These are phyloP conservation scores for Mortierella claussenii DNA, from an alignment of 192 early-diverging fungal genomes.

Conservation along the genomic window DNA sequence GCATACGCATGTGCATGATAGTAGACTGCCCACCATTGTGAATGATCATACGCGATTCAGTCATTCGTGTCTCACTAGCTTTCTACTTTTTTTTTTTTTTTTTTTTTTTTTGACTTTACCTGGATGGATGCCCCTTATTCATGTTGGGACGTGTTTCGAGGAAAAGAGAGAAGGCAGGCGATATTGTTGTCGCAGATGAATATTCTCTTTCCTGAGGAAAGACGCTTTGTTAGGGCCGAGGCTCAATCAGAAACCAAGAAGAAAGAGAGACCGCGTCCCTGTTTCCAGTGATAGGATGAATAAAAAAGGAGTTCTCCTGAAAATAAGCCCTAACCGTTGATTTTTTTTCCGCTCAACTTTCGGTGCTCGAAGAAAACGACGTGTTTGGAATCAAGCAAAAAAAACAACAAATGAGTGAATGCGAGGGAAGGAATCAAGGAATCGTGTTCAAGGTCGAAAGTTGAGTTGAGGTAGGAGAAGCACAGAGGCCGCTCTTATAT, in stretches of 20 bases:
- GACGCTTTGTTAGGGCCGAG: too few species aligned
- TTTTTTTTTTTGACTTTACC: background rate
- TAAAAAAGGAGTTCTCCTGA: background rate
- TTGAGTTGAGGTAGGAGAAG: background rate
- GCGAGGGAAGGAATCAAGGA: background rate
- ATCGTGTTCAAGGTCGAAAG: background rate
- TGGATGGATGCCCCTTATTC: constrained; percentile 14
- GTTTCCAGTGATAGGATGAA: background rate
- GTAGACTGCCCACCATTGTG: too few species aligned
- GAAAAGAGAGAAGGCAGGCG: background rate
- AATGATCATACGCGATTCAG: background rate
- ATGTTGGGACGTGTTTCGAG: too few species aligned
- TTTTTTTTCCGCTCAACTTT: background rate
- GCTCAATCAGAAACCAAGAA: background rate
- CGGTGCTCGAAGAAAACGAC: background rate
- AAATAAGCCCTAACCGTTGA: background rate
- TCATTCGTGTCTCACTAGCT: background rate
- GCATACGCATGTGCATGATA: background rate
- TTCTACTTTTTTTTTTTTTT: background rate
- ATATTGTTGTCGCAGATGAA: background rate
- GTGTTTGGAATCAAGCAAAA: background rate
- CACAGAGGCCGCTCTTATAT: too few species aligned
- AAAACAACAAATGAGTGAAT: background rate
- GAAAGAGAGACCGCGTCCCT: background rate
- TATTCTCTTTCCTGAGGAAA: too few species aligned